These are phyloP conservation scores for Hypoxylon rickii DNA, from an alignment of 495 filamentous ascomycete species.

Conservation along the genomic window DNA sequence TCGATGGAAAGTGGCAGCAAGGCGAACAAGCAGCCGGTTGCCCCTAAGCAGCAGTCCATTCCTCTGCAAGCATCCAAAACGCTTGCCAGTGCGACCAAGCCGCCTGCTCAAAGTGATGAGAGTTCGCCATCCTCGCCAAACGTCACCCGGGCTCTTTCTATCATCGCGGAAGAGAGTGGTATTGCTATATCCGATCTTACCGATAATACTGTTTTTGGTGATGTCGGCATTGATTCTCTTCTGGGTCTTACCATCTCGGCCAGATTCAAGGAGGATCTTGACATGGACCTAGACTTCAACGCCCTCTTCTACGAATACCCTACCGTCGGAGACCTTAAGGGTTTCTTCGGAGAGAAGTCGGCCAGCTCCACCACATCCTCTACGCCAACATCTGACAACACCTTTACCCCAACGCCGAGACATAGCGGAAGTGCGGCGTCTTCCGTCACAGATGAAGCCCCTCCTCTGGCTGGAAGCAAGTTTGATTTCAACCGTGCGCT, in stretches of 20 bases:
- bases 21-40: background rate
- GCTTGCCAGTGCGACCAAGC: constrained; percentile 11
- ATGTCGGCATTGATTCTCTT: constrained; percentile 50
- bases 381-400: background rate
- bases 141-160: constrained; percentile 9
- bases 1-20: constrained; percentile 1
- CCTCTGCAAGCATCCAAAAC: background rate
- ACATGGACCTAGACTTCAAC: constrained; percentile 56
- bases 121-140: background rate
- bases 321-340: constrained; percentile 49
- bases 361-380: background rate
- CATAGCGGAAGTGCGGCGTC: background rate
- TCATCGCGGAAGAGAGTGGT: constrained; percentile 53
- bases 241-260: constrained; percentile 42
- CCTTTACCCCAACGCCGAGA: background rate
- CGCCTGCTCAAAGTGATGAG: background rate
- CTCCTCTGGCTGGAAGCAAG: background rate
- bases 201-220: constrained; percentile 43
- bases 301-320: constrained; percentile 60
- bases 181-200: constrained; percentile 46
- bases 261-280: constrained; percentile 45
- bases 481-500: background rate
- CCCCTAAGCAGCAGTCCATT: background rate
- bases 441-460: background rate
- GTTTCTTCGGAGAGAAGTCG: constrained; percentile 28